phyloP scores from a whole-genome alignment of 2,329 filamentous ascomycete genomes.

The Verticillium nubilum region DNA sequence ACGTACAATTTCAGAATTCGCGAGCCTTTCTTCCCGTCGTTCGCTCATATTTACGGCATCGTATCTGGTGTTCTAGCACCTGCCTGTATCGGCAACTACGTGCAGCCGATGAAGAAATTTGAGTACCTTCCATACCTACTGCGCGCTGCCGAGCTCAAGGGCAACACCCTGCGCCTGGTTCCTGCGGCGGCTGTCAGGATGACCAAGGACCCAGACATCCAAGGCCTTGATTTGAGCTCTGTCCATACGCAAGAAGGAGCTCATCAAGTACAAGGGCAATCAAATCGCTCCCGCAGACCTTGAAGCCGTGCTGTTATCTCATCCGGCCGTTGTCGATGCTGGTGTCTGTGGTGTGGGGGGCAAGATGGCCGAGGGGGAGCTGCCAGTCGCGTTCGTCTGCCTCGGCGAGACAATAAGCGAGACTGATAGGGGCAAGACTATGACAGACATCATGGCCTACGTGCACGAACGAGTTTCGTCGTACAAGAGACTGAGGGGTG shows the following conservation, averaged over 20 bases:
- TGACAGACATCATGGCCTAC: conserved; percentile 20
- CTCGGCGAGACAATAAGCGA: not conserved
- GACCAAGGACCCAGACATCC: conserved; percentile 13
- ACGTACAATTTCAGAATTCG: conserved; percentile 19
- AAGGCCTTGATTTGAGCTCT: conserved; percentile 8
- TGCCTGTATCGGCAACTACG: conserved; percentile 36
- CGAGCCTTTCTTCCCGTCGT: conserved; percentile 21
- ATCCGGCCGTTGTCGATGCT: conserved; percentile 43
- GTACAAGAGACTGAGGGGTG: conserved; percentile 66
- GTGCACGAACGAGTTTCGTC: conserved; percentile 29
- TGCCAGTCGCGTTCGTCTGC: not conserved
- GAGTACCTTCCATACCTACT: conserved; percentile 26
- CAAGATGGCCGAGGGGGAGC: not conserved
- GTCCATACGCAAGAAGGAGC: conserved; percentile 26
- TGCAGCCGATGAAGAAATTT: conserved; percentile 36
- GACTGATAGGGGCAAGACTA: conserved; percentile 20
- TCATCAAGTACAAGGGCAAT: conserved; percentile 55
- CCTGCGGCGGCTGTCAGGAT: conserved; percentile 18
- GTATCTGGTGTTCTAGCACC: conserved; percentile 25
- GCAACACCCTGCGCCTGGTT: conserved; percentile 33
- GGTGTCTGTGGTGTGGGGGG: conserved; percentile 51
- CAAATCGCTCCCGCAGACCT: conserved; percentile 65
- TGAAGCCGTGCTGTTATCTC: conserved; percentile 37
- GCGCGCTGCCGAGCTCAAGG: conserved; percentile 26
- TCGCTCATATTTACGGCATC: conserved; percentile 19